Base-by-base conservation (phyloP, 441 rosid genomes). In the Gossypium lobatum region DNA sequence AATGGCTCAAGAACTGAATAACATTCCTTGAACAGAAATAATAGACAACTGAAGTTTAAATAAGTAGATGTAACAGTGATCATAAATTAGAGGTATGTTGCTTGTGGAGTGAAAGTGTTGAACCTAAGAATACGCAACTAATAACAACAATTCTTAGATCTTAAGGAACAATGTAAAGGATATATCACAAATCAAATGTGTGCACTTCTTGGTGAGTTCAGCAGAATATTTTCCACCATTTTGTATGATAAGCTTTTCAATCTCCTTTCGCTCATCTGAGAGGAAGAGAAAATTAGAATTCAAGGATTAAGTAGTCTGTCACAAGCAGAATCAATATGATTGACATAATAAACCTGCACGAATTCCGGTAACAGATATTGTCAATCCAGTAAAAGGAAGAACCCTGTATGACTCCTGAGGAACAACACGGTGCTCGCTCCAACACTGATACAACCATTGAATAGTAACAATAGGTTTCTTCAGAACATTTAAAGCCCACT, bases 111-210 rank as follows among this genome's bases (percentile, higher is more conserved):
- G 13, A 52, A 42, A 68, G 60, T 28, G 48, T 52, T n/a, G 46
- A 69, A 14, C 53, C 46, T 5, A 69, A 50, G 59, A 50, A 52
- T 9, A 28, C 10, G 37, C 25, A 68, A 68, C 5, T 68, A 68
- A 69, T 50, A 67, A 10, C 17, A 69, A 52, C 72, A 69, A 28
- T 8, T 65, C 17, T 61, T 70, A 61, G 53, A 58, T 59, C 76
- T 20, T 57, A 64, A 72, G 57, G 72, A 79, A 79, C 66, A 64
- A 64, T 23, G 25, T 45, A 79, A 87, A 88, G 98, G 98, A 93
- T 96, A 96, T 96, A 79, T 96, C 91, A 64, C 93, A 86, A 77
- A 93, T 89, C 86, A 96, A 85, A 87, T 96, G 98, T 70, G 99
- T 92, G 85, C 98, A 93, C 42, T 78, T 84, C 88, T 79, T 92